phyloP scores from a whole-genome alignment of 2,329 filamentous ascomycete species.

The Diaporthe citriasiana region DNA sequence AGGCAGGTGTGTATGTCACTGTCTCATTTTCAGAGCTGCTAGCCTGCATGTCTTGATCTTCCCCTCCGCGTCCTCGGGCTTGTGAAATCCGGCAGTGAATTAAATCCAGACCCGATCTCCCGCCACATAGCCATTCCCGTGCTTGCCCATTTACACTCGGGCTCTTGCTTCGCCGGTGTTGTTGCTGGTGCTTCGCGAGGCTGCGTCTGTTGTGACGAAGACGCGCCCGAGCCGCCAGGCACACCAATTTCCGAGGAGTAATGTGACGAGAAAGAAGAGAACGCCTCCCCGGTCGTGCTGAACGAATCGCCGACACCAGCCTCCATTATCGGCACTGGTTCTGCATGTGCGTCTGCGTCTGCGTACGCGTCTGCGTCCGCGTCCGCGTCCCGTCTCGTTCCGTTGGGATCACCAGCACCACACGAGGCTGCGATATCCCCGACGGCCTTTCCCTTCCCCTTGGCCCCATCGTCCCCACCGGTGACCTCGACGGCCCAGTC shows the following conservation, averaged over 20 bases:
- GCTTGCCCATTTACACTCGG: slow-evolving; percentile 18
- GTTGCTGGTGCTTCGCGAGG: background rate
- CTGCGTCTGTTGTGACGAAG: slow-evolving; percentile 19
- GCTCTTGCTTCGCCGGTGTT: background rate
- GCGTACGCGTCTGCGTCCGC: background rate
- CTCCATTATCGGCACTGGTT: background rate
- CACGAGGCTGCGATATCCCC: background rate
- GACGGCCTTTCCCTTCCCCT: background rate
- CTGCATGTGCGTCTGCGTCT: slow-evolving; percentile 6
- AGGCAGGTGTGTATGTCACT: background rate
- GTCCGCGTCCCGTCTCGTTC: background rate
- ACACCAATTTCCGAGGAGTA: background rate
- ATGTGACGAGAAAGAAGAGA: slow-evolving; percentile 1
- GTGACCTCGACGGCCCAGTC: slow-evolving; percentile 20
- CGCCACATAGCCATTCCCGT: slow-evolving; percentile 25
- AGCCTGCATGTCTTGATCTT: background rate
- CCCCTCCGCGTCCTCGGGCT: slow-evolving; percentile 36
- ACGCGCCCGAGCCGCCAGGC: background rate
- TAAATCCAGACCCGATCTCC: slow-evolving; percentile 32
- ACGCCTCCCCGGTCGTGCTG: background rate
- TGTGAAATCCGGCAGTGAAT: slow-evolving; percentile 36
- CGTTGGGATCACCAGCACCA: background rate
- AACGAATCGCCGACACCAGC: background rate
- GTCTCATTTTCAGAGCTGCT: slow-evolving; percentile 8
- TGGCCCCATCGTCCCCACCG: background rate